These are phyloP conservation scores for Geotrichum carabidarum DNA, from an alignment of 1,139 yeast species.

Conservation along the genomic window DNA sequence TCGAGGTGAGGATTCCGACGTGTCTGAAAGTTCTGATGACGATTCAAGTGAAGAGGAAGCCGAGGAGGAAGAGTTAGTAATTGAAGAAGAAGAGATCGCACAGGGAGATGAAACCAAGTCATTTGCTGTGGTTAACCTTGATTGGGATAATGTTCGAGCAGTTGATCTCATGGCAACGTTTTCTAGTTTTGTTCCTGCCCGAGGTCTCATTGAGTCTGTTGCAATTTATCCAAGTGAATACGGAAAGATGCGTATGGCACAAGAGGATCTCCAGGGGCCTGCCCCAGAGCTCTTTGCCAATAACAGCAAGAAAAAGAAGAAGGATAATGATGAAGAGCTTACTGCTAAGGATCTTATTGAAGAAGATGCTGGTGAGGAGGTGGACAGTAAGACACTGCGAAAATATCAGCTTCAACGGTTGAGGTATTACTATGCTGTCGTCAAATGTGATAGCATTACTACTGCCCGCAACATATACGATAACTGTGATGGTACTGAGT, in stretches of 20 bases:
- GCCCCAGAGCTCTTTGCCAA: slow-evolving; percentile 71
- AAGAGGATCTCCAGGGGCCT: slow-evolving; percentile 90
- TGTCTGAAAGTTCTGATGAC: slow-evolving; percentile 41
- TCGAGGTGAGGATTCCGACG: slow-evolving; percentile 61
- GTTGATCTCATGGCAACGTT: slow-evolving; percentile 88
- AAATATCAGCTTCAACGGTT: slow-evolving; percentile 72
- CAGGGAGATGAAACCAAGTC: slow-evolving; percentile 78
- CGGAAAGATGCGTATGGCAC: slow-evolving; percentile 88
- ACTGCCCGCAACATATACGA: slow-evolving; percentile 76
- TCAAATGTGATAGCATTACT: slow-evolving; percentile 65
- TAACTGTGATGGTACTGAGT: slow-evolving; percentile 91
- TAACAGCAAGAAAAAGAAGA: slow-evolving; percentile 39
- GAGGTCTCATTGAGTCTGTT: slow-evolving; percentile 66
- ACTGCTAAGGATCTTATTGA: slow-evolving; percentile 32
- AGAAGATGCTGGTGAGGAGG: slow-evolving; percentile 45
- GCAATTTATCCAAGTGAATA: slow-evolving; percentile 85
- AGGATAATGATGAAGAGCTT: slow-evolving; percentile 36
- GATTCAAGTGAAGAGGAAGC: slow-evolving; percentile 30
- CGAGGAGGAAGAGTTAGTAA: slow-evolving; percentile 52
- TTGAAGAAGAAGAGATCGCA: slow-evolving; percentile 62
- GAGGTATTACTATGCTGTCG: slow-evolving; percentile 92
- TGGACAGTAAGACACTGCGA: slow-evolving; percentile 47
- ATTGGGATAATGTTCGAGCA: slow-evolving; percentile 91
- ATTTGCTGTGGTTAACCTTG: slow-evolving; percentile 91
- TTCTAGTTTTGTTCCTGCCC: slow-evolving; percentile 74